A percentile compares a stretch with the other conserved stretches of the same genome.
Conservation (phyloP, 805 yeast species). For the Yamadazyma scolyti region DNA sequence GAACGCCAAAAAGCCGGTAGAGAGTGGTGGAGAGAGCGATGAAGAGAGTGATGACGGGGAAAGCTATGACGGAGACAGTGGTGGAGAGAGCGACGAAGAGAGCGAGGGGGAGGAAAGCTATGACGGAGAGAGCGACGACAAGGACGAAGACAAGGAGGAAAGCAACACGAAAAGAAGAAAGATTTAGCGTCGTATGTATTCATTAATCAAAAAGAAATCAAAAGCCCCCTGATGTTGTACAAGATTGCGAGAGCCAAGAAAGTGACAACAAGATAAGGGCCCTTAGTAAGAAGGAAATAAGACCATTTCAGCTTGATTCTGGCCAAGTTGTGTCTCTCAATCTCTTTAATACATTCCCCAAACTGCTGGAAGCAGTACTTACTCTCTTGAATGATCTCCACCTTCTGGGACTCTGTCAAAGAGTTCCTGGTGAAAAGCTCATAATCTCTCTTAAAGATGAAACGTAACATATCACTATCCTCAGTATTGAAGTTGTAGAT, state of each 20-base stretch:
- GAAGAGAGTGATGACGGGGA: conserved; percentile 10
- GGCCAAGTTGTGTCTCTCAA: conserved; percentile 61
- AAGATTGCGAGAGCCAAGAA: conserved; percentile 28
- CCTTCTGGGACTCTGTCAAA: conserved; percentile 69
- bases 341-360: conserved; percentile 57
- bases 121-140: conserved; percentile 3
- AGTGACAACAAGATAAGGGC: conserved; percentile 42
- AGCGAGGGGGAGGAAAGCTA: not conserved
- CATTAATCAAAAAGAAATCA: not conserved
- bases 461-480: conserved; percentile 62
- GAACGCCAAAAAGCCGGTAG: conserved; percentile 19
- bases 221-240: conserved; percentile 30
- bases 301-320: conserved; percentile 53
- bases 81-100: conserved; percentile 2
- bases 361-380: conserved; percentile 63
- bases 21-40: conserved; percentile 11
- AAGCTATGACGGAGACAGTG: conserved; percentile 2
- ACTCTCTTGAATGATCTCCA: conserved; percentile 65
- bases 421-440: conserved; percentile 71
- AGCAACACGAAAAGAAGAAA: not conserved
- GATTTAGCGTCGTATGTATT: no score
- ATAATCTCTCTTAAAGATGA: conserved; percentile 68
- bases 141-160: conserved; percentile 2
- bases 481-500: conserved; percentile 68
- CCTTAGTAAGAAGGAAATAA: conserved; percentile 50